Percentiles rank a stretch among this genome's conserved stretches.
phyloP scores from a whole-genome alignment of 2,329 filamentous ascomycete species.

The Lecanosticta acicola region DNA sequence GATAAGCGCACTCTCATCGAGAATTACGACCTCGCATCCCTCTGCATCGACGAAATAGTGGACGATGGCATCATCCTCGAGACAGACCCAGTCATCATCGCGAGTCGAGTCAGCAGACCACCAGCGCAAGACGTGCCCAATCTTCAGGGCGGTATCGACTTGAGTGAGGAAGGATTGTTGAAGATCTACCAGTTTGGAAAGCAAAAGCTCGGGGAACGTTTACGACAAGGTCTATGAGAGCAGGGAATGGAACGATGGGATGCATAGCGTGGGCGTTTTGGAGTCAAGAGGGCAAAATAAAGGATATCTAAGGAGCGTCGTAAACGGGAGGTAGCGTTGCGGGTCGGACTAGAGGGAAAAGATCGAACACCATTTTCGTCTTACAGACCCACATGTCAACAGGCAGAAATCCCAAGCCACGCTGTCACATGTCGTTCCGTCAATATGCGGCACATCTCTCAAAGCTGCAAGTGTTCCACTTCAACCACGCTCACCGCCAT shows the following conservation, averaged over 20 bases:
- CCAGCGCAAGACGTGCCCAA: slow-evolving; percentile 82
- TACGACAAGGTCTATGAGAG: slow-evolving; percentile 69
- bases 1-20: slow-evolving; percentile 98
- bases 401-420: no score
- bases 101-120: slow-evolving; percentile 85
- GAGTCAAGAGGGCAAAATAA: background rate
- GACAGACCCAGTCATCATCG: slow-evolving; percentile 90
- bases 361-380: no score
- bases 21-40: slow-evolving; percentile 93
- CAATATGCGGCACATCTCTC: no score
- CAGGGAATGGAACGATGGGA: background rate
- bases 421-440: no score
- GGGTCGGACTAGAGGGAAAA: no score
- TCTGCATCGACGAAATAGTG: slow-evolving; percentile 91
- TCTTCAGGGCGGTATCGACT: slow-evolving; percentile 78
- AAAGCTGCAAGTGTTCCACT: no score
- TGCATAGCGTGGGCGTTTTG: slow-evolving; percentile 6
- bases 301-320: no score
- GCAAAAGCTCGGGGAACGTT: slow-evolving; percentile 81
- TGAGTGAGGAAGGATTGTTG: slow-evolving; percentile 91
- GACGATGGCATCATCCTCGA: slow-evolving; percentile 96
- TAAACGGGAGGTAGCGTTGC: no score
- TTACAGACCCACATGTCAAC: no score
- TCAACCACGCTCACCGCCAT: no score
- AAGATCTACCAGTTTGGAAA: slow-evolving; percentile 93